Conservation (phyloP, 2,329 filamentous ascomycete genomes). For the Sporothrix euskadiensis region DNA sequence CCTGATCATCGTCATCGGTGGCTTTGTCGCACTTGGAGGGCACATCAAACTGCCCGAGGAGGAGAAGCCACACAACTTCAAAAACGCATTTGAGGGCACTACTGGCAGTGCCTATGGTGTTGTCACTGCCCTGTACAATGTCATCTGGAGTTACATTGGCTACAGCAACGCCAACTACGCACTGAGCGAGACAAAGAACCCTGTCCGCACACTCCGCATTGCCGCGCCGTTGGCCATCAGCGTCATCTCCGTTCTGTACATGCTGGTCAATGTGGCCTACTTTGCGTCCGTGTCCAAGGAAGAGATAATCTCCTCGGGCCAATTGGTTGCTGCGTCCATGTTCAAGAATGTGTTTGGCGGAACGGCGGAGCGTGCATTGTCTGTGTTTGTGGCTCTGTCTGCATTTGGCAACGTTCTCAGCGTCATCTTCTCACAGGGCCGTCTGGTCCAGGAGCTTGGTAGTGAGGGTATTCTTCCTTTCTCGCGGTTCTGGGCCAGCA, state of each 20-base stretch:
- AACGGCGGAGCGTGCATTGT: constrained; percentile 58
- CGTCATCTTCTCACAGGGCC: constrained; percentile 68
- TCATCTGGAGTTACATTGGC: constrained; percentile 69
- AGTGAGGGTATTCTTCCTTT: constrained; percentile 67
- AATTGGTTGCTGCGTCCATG: constrained; percentile 55
- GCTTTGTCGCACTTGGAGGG: constrained; percentile 62
- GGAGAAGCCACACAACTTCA: constrained; percentile 54
- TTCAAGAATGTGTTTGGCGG: constrained; percentile 59
- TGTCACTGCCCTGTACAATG: constrained; percentile 70
- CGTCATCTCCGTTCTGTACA: constrained; percentile 62
- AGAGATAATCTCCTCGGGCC: constrained; percentile 53
- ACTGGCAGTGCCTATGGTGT: constrained; percentile 66
- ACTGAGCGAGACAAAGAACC: constrained; percentile 65
- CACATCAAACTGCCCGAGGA: constrained; percentile 55
- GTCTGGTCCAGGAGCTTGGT: constrained; percentile 65
- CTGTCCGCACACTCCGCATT: constrained; percentile 63
- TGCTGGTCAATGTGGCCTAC: constrained; percentile 67
- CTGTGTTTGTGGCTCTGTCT: constrained; percentile 66
- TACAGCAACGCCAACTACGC: constrained; percentile 70
- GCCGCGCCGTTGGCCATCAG: constrained; percentile 63
- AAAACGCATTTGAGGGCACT: constrained; percentile 64
- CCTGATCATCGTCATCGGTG: constrained; percentile 63
- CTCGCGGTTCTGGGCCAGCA: constrained; percentile 63
- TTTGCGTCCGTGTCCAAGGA: constrained; percentile 59
- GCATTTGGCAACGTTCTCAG: constrained; percentile 67